Evolutionary conservation across 1,284 basidiomycete species (phyloP).

Genomic region (Pascua sp.): DNA sequence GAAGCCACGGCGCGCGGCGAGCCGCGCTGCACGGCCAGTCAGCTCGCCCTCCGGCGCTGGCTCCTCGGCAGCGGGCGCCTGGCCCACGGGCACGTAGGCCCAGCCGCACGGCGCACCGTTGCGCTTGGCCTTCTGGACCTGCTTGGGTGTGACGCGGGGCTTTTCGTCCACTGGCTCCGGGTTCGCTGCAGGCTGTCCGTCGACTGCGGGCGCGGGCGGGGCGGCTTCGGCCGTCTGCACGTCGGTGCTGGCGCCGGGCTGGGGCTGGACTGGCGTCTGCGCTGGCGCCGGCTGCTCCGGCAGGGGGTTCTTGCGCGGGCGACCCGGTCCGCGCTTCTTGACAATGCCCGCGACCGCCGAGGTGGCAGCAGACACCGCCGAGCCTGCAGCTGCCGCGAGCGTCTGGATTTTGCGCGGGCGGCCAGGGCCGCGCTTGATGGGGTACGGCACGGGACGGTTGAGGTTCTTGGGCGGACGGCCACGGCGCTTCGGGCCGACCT

Average conservation of each 20-base stretch:
- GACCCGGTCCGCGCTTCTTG: conserved; percentile 3
- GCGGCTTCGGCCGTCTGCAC: too few relatives aligned
- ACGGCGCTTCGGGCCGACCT: neutral
- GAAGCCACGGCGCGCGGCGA: conserved; percentile 4
- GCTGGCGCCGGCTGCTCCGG: neutral
- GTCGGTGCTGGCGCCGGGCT: too few relatives aligned
- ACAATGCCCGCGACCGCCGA: neutral
- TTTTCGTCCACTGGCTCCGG: neutral
- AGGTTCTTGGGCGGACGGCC: conserved; percentile 1
- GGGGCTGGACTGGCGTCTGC: too few relatives aligned
- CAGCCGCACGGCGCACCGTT: conserved; percentile 42
- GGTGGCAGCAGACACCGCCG: too few relatives aligned
- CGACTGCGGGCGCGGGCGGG: too few relatives aligned
- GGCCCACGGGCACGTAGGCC: conserved; percentile 23
- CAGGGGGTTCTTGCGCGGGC: conserved; percentile 6
- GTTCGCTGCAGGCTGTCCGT: neutral
- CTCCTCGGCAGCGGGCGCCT: neutral
- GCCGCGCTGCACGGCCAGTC: conserved; percentile 6
- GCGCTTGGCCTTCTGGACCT: conserved; percentile 16
- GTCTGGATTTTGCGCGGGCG: conserved; percentile 11
- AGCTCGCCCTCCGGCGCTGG: neutral
- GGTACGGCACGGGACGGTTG: neutral
- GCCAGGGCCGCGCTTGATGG: conserved; percentile 11
- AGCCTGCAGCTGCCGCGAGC: neutral
- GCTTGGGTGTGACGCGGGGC: conserved; percentile 4